Evolutionary conservation across 805 yeast species (phyloP), one percentile per base, ranked within the genome.

Genomic region (Kregervanrija delftensis): DNA sequence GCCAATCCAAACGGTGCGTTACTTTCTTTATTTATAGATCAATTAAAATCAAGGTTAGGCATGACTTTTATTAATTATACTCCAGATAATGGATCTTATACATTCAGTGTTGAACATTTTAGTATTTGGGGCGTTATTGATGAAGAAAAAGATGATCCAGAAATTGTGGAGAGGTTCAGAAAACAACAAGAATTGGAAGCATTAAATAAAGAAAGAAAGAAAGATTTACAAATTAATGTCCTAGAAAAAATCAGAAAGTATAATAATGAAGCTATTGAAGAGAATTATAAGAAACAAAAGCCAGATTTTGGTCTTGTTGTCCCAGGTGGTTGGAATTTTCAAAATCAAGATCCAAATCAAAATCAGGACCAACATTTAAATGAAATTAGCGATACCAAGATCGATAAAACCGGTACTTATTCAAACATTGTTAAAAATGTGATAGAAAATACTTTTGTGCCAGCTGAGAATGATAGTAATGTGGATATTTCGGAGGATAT

Each of bases 121-220:
- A 88, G 96, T 67, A 77, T 86, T 5, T 93, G 97, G 96, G 98
- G 98, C 6, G 65, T 93, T 34, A 73, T 83, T 13, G 85, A 81
- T 51, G 87, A 82, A 22, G 81, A 69, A 11, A 76, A 74, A 34
- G 71, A 77, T 36, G 88, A 79, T 50, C 71, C 68, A 10, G 74
- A 72, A 22, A 63, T 71, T 16, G 59, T 59, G 42, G 50, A 46
- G 45, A 62, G 50, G 38, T 65, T 59, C 48, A 48, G 53, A 11
- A 54, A 56, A 39, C 64, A 63, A 46, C 61, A 61, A 38, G 45
- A 49, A 39, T 44, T 41, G 15, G 60, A 57, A 47, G 33, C 16
- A 2, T 34, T 35, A 11, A 47, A 41, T 13, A 50, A 53, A 33
- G 45, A 53, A 45, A 52, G 55, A 42, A 55, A 49, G 47, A 46